Evolutionary conservation across 2,329 filamentous ascomycete species (phyloP).

Genomic region (Pseudogymnoascus sp.): DNA sequence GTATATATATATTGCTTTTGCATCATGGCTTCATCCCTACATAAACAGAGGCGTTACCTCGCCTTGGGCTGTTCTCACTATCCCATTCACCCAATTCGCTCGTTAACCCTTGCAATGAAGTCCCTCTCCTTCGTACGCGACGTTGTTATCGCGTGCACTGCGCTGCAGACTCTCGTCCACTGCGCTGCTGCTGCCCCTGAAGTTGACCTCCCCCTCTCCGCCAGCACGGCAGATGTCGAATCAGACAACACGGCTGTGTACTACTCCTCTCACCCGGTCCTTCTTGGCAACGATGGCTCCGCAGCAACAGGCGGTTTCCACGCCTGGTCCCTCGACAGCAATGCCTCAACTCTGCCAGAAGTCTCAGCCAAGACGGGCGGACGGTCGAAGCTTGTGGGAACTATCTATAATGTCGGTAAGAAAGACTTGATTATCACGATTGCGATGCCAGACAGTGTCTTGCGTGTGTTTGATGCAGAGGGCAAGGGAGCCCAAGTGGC

Average conservation of each 20-base stretch:
- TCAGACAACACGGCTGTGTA: slow-evolving; percentile 37
- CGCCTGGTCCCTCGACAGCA: slow-evolving; percentile 30
- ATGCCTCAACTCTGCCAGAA: slow-evolving; percentile 23
- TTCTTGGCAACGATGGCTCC: slow-evolving; percentile 41
- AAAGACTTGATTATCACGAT: slow-evolving; percentile 21
- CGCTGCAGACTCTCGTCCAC: background rate
- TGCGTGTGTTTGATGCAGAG: slow-evolving; percentile 38
- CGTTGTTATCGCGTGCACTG: background rate
- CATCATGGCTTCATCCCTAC: background rate
- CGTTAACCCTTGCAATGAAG: background rate
- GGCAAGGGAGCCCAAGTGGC: slow-evolving; percentile 32
- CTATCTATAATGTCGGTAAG: background rate
- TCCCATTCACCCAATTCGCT: background rate
- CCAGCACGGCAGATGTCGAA: slow-evolving; percentile 32
- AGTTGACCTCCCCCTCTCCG: slow-evolving; percentile 27
- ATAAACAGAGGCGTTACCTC: background rate
- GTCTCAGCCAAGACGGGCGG: slow-evolving; percentile 40
- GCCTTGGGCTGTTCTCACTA: background rate
- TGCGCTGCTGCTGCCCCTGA: background rate
- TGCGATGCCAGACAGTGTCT: slow-evolving; percentile 31
- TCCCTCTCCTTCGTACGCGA: slow-evolving; percentile 1
- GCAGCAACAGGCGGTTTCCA: slow-evolving; percentile 38
- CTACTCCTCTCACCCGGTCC: slow-evolving; percentile 32
- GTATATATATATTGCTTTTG: background rate
- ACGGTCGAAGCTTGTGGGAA: slow-evolving; percentile 25